These are phyloP conservation scores for Trichomonas vaginalis DNA, from an alignment of 208 protist species.

Conservation along the genomic window DNA sequence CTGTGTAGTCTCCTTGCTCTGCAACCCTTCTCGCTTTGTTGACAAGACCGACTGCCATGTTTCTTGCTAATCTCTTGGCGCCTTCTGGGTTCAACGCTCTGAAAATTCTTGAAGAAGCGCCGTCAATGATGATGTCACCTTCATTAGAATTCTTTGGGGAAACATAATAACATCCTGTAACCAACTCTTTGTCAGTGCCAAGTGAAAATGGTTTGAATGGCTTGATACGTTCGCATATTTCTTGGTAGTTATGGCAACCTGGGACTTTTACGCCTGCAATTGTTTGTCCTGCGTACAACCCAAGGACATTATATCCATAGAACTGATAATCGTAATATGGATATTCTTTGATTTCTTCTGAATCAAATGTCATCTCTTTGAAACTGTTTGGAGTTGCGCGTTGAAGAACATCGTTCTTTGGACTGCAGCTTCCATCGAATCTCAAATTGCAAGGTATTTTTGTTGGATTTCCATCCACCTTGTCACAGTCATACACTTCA, in stretches of 20 bases:
- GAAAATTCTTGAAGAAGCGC: background rate
- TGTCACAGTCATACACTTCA: background rate
- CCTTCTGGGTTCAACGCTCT: background rate
- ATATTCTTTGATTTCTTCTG: too few relatives aligned
- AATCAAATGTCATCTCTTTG: background rate
- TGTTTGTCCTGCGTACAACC: background rate
- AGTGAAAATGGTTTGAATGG: background rate
- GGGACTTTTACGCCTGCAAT: background rate
- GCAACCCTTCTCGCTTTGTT: background rate
- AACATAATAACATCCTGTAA: background rate
- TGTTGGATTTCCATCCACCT: background rate
- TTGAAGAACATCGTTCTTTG: too few relatives aligned
- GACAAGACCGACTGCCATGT: background rate
- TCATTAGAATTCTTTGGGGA: background rate
- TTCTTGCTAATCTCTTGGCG: background rate
- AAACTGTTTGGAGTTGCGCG: background rate
- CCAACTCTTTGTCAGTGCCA: background rate
- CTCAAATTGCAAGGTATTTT: background rate
- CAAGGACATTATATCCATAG: background rate
- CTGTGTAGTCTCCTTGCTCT: background rate
- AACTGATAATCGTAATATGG: background rate
- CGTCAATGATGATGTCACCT: background rate
- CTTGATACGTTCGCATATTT: background rate
- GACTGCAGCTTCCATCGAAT: background rate
- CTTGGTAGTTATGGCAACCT: background rate